These are phyloP conservation scores for Picochlorum costavermella DNA, from an alignment of 139 green algal genomes.

Conservation along the genomic window DNA sequence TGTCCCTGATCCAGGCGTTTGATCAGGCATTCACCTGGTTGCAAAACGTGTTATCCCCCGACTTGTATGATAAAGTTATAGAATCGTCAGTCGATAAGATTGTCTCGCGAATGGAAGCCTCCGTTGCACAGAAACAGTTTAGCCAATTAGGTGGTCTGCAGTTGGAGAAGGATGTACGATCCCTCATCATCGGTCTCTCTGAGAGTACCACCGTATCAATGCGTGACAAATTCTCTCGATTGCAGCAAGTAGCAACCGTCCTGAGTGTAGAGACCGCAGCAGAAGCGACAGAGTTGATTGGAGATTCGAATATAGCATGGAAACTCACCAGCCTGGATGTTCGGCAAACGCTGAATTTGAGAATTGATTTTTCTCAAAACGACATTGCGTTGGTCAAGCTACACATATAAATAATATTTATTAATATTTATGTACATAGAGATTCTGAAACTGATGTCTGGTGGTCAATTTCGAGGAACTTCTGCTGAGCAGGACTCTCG, in stretches of 20 bases:
- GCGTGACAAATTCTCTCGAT: conserved; percentile 83
- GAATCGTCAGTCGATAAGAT: conserved; percentile 60
- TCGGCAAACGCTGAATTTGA: conserved; percentile 50
- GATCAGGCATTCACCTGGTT: conserved; percentile 44
- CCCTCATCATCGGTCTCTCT: conserved; percentile 54
- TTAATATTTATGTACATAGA: too few relatives aligned
- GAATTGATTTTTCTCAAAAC: conserved; percentile 56
- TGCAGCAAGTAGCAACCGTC: conserved; percentile 79
- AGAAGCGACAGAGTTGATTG: conserved; percentile 83
- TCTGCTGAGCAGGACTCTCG: conserved; percentile 58
- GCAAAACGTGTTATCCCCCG: conserved; percentile 62
- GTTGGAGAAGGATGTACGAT: conserved; percentile 77
- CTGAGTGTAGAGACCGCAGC: conserved; percentile 68
- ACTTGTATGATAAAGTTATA: conserved; percentile 68
- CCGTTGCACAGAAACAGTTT: conserved; percentile 76
- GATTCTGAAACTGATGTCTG: neutral
- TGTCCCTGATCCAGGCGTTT: conserved; percentile 54
- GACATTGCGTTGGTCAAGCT: neutral
- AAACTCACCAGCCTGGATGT: conserved; percentile 71
- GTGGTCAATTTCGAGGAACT: neutral
- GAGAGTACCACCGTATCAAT: conserved; percentile 70
- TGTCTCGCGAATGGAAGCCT: conserved; percentile 66
- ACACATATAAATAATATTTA: neutral
- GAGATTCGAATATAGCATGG: conserved; percentile 68
- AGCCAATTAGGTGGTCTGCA: conserved; percentile 90